These are phyloP conservation scores for Protomyces macrosporus DNA, from an alignment of 1,139 yeast genomes.

Conservation along the genomic window DNA sequence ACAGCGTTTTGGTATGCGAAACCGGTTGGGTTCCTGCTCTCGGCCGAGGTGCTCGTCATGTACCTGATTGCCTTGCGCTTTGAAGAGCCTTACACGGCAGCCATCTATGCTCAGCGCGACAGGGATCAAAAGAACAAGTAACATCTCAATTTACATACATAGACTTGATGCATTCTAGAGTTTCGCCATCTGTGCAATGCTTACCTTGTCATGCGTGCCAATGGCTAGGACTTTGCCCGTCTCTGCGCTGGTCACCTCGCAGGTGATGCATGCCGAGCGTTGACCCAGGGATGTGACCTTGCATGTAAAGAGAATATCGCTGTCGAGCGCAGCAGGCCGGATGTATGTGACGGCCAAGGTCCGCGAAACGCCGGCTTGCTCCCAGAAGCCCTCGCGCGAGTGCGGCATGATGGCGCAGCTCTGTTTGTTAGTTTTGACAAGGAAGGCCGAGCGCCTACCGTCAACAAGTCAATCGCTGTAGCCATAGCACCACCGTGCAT, in stretches of 20 bases:
- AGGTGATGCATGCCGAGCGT: slow-evolving; percentile 9
- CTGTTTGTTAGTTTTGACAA: neutral
- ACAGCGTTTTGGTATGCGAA: slow-evolving; percentile 80
- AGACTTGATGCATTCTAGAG: neutral
- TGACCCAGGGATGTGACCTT: slow-evolving; percentile 11
- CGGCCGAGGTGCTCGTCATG: slow-evolving; percentile 71
- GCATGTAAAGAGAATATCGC: slow-evolving; percentile 11
- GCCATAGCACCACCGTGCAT: slow-evolving; percentile 25
- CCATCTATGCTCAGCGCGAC: slow-evolving; percentile 68
- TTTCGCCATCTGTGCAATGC: neutral
- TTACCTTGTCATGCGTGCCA: neutral
- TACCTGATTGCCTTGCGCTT: slow-evolving; percentile 63
- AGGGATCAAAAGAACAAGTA: slow-evolving; percentile 36
- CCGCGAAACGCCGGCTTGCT: slow-evolving; percentile 18
- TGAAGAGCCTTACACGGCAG: slow-evolving; percentile 73
- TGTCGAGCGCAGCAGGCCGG: slow-evolving; percentile 10
- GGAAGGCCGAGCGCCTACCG: neutral
- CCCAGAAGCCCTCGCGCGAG: slow-evolving; percentile 19
- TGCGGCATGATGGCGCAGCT: slow-evolving; percentile 18
- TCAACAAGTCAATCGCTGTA: slow-evolving; percentile 16
- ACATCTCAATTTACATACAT: neutral
- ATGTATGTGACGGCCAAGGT: slow-evolving; percentile 15
- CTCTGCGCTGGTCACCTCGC: slow-evolving; percentile 4
- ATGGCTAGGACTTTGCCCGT: slow-evolving; percentile 3
- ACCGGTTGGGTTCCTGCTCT: slow-evolving; percentile 75